A percentile compares a stretch with the other conserved stretches of the same genome.
phyloP scores from a whole-genome alignment of 2,329 filamentous ascomycete species.

The Diaporthe humulicola region DNA sequence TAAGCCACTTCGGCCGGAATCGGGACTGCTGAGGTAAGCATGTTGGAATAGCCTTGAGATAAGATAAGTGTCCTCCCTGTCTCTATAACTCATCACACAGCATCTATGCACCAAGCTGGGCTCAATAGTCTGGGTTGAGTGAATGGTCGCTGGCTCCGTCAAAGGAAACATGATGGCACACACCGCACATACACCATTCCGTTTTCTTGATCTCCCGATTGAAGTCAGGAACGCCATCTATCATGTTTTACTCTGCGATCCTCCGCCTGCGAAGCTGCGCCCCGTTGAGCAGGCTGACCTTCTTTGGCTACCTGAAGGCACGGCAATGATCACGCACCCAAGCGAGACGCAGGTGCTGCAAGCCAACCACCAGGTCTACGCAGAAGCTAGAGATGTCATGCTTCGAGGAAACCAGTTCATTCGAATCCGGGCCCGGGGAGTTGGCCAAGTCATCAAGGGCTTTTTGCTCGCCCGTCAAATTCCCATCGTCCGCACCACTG shows the following conservation, averaged over 20 bases:
- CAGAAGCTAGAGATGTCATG: conserved; percentile 31
- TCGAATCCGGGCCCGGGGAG: conserved; percentile 1
- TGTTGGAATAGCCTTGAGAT: background rate
- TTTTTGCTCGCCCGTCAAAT: background rate
- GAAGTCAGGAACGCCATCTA: conserved; percentile 32
- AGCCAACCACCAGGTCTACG: conserved; percentile 28
- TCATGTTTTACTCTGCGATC: conserved; percentile 24
- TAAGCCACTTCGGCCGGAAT: background rate
- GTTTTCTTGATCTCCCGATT: conserved; percentile 14
- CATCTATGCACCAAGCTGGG: background rate
- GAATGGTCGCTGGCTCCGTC: background rate
- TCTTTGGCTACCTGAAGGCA: background rate
- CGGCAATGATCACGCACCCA: conserved; percentile 4
- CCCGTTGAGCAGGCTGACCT: conserved; percentile 30
- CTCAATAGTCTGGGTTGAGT: background rate
- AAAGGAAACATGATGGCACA: background rate
- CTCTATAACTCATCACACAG: background rate
- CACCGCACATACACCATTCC: background rate
- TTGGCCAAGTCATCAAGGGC: conserved; percentile 27
- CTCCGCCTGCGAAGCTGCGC: conserved; percentile 11
- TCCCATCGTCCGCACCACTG: background rate
- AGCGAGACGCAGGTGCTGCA: conserved; percentile 25
- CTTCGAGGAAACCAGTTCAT: conserved; percentile 30
- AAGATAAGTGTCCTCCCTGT: conserved; percentile 8
- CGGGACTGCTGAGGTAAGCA: background rate